These are phyloP conservation scores for Colletotrichum sp. DNA, from an alignment of 2,329 filamentous ascomycete genomes.

Conservation along the genomic window DNA sequence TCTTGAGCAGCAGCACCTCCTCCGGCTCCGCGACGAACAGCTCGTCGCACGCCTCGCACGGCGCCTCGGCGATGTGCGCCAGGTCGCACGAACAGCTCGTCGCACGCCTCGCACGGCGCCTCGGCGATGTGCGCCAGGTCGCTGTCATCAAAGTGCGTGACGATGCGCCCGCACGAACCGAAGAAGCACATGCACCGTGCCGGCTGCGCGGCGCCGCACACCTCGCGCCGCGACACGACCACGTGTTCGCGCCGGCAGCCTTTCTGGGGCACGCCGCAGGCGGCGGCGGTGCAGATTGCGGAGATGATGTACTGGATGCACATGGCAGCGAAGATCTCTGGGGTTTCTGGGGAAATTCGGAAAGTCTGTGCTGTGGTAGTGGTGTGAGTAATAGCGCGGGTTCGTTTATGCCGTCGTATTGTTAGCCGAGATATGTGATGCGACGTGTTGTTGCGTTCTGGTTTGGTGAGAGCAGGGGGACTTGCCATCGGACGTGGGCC, in stretches of 20 bases:
- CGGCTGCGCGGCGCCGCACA: neutral
- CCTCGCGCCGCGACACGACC: neutral
- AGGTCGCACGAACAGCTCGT: neutral
- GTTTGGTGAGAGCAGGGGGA: neutral
- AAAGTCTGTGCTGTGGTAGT: neutral
- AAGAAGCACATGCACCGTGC: conserved; percentile 10
- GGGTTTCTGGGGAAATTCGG: neutral
- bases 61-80: neutral
- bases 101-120: conserved; percentile 1
- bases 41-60: neutral
- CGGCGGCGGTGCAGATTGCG: neutral
- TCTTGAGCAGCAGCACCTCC: neutral
- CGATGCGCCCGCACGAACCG: conserved; percentile 1
- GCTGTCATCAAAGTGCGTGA: neutral
- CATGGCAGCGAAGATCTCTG: neutral
- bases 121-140: neutral
- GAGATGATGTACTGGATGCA: conserved; percentile 18
- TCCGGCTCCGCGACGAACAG: neutral
- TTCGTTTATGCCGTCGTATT: neutral
- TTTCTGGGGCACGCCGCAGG: neutral
- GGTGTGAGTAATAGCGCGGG: neutral
- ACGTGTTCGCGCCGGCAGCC: conserved; percentile 5
- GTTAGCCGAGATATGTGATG: neutral
- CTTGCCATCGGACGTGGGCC: neutral
- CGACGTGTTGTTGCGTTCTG: neutral